Evolutionary conservation across 306 rosid genomes (phyloP).

Genomic region (Quercus glauca): DNA sequence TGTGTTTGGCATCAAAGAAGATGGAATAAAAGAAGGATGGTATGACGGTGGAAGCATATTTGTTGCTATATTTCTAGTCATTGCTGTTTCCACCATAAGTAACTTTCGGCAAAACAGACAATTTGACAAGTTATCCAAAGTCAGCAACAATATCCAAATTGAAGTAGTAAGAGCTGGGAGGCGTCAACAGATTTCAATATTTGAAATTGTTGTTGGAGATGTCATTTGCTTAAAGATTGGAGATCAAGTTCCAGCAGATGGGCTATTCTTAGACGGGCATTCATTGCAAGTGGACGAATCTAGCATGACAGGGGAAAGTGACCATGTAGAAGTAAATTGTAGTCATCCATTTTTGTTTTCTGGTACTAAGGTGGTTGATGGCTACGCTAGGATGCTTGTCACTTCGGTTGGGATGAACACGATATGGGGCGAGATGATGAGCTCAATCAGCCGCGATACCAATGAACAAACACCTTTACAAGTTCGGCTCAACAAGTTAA

Average conservation of each 20-base stretch:
- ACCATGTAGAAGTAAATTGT: conserved; percentile 26
- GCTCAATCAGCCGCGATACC: conserved; percentile 11
- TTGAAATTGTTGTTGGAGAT: conserved; percentile 38
- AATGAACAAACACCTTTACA: conserved; percentile 27
- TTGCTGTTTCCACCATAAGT: conserved; percentile 14
- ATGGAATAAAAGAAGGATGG: conserved; percentile 42
- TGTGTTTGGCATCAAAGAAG: conserved; percentile 32
- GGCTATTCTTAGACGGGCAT: conserved; percentile 29
- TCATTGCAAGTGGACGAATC: conserved; percentile 33
- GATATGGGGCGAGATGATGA: conserved; percentile 28
- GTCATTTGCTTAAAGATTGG: conserved; percentile 29
- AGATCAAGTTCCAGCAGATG: conserved; percentile 34
- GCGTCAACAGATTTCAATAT: background rate
- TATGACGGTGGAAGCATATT: conserved; percentile 39
- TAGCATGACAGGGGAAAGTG: conserved; percentile 44
- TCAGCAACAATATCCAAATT: conserved; percentile 13
- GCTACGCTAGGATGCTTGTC: conserved; percentile 36
- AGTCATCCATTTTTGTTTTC: conserved; percentile 32
- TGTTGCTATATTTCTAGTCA: conserved; percentile 30
- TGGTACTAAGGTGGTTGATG: conserved; percentile 36
- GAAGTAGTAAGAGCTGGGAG: conserved; percentile 27
- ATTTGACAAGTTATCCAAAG: conserved; percentile 14
- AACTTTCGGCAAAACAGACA: conserved; percentile 16
- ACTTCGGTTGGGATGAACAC: conserved; percentile 31
- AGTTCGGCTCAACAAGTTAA: conserved; percentile 15